A percentile compares a stretch with the other conserved stretches of the same genome.
These are phyloP conservation scores for Globisporangium carolinianum DNA, from an alignment of 352 stramenopile genomes.

Conservation along the genomic window DNA sequence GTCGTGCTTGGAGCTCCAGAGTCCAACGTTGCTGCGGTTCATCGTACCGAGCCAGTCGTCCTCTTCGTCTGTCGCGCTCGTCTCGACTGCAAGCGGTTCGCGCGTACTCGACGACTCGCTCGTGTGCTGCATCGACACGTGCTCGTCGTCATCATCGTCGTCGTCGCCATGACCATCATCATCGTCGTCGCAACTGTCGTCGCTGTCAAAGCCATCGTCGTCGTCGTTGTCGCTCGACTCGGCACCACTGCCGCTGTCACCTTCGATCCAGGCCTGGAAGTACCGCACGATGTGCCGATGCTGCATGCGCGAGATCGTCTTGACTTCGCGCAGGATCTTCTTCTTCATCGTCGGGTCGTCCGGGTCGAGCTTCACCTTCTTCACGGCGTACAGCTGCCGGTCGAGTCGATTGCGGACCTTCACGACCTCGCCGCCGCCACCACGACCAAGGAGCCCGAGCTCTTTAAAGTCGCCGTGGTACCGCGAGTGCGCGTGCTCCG, in stretches of 20 bases:
- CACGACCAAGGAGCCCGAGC: conserved; percentile 71
- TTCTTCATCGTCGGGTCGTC: conserved; percentile 91
- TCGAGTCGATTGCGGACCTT: conserved; percentile 81
- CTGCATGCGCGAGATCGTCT: conserved; percentile 94
- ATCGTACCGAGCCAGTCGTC: conserved; percentile 79
- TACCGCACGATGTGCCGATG: conserved; percentile 96
- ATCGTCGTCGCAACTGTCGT: conserved; percentile 21
- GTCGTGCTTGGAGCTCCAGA: conserved; percentile 61
- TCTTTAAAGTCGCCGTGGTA: conserved; percentile 86
- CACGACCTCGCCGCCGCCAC: conserved; percentile 77
- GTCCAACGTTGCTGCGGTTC: conserved; percentile 47
- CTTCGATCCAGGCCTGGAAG: conserved; percentile 87
- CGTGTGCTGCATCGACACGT: conserved; percentile 13
- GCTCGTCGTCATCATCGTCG: conserved; percentile 30
- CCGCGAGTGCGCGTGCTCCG: conserved; percentile 54
- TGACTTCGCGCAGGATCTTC: conserved; percentile 94
- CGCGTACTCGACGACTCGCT: conserved; percentile 28
- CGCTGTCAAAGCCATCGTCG: conserved; percentile 19
- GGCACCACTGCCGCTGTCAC: conserved; percentile 46
- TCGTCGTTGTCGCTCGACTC: conserved; percentile 34
- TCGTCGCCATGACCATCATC: conserved; percentile 19
- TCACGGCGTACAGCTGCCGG: conserved; percentile 79
- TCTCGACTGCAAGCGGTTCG: conserved; percentile 23
- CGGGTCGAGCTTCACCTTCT: conserved; percentile 81
- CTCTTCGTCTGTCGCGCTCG: conserved; percentile 39